These are phyloP conservation scores for Polytrichum formosum DNA, from an alignment of 225 moss, liverwort and hornwort species.

Conservation along the genomic window DNA sequence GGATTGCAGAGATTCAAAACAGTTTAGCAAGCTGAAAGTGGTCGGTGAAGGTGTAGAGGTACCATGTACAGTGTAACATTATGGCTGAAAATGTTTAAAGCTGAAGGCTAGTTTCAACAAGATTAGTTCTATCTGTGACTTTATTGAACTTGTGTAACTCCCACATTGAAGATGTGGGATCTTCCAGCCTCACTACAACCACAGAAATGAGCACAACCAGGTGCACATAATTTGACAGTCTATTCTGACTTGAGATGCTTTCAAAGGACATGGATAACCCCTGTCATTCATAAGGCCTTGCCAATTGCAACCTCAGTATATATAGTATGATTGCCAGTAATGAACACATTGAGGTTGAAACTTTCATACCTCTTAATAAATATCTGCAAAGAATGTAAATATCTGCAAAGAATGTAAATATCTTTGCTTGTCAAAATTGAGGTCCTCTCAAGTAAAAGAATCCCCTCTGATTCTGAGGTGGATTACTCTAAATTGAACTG, in stretches of 20 bases:
- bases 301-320: not conserved
- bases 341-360: not conserved
- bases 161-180: not conserved
- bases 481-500: not conserved
- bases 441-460: not conserved
- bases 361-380: not conserved
- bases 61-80: not conserved
- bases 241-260: not conserved
- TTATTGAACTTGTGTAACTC: not conserved
- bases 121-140: too few relatives aligned
- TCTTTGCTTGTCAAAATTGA: not conserved
- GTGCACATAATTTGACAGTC: not conserved
- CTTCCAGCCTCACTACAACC: not conserved
- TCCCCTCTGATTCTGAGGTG: too few relatives aligned
- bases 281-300: too few relatives aligned
- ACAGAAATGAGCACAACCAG: not conserved
- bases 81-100: not conserved
- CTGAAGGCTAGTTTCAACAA: not conserved
- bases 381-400: not conserved
- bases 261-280: not conserved
- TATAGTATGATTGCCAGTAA: not conserved
- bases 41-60: not conserved
- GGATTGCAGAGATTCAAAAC: constrained; percentile 46
- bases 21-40: constrained; percentile 11
- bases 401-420: not conserved